Conservation (phyloP, 495 filamentous ascomycete genomes). For the Ramalina peruviana region DNA sequence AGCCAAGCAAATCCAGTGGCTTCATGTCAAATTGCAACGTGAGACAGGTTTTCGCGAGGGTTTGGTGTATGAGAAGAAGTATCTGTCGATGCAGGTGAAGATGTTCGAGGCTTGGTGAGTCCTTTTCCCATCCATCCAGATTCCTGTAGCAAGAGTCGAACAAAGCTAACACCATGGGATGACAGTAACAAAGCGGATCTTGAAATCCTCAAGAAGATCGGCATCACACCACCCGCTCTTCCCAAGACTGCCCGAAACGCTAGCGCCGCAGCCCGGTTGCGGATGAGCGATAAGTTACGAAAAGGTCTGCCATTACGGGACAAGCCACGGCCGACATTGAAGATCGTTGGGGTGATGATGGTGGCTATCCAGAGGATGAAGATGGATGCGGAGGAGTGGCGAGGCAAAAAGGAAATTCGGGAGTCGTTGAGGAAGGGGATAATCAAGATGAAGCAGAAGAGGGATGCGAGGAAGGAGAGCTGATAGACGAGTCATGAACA, state of each 20-base stretch:
- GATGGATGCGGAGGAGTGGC: conserved; percentile 37
- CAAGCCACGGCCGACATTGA: conserved; percentile 28
- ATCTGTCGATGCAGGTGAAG: conserved; percentile 64
- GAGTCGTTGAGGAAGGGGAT: conserved; percentile 9
- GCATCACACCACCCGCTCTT: conserved; percentile 37
- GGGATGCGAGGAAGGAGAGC: too few species aligned
- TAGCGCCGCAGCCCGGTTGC: conserved; percentile 18
- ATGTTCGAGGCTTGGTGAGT: conserved; percentile 78
- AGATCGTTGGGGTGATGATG: conserved; percentile 37
- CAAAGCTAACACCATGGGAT: conserved; percentile 15
- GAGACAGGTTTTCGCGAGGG: conserved; percentile 68
- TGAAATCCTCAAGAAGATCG: conserved; percentile 66
- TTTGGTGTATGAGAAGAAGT: conserved; percentile 67
- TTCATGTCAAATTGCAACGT: conserved; percentile 60
- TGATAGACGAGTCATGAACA: too few species aligned
- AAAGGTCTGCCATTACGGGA: conserved; percentile 18
- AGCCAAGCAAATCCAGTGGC: conserved; percentile 78
- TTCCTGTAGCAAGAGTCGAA: conserved; percentile 1
- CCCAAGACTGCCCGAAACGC: conserved; percentile 11
- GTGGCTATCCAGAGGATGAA: conserved; percentile 42
- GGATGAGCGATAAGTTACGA: conserved; percentile 5
- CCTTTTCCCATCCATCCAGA: conserved; percentile 5
- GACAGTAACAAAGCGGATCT: conserved; percentile 83
- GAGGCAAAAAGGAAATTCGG: conserved; percentile 29
- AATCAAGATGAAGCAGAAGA: too few species aligned